These are phyloP conservation scores for Carpinus fangiana DNA, from an alignment of 306 rosid genomes.

Conservation along the genomic window DNA sequence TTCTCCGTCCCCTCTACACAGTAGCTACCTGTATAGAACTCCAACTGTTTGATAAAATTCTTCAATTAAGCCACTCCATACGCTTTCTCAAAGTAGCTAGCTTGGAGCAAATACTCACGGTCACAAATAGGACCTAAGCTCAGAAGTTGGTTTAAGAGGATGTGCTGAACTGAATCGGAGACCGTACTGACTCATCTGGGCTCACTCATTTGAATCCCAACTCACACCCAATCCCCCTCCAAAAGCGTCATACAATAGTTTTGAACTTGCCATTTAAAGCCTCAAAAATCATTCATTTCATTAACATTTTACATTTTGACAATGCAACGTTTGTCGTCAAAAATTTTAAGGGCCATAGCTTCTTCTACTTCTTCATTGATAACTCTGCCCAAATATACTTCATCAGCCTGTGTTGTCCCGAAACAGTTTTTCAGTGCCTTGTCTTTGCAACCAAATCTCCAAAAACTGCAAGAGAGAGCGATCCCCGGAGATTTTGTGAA, in stretches of 20 bases:
- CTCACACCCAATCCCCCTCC: neutral
- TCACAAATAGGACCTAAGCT: neutral
- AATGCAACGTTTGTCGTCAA: slow-evolving; percentile 49
- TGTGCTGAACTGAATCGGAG: no score
- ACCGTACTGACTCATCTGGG: neutral
- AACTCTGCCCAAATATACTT: slow-evolving; percentile 19
- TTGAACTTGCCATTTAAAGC: neutral
- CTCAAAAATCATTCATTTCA: neutral
- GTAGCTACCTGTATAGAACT: neutral
- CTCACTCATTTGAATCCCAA: neutral
- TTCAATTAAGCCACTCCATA: neutral
- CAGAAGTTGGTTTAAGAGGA: no score
- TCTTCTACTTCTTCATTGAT: slow-evolving; percentile 17
- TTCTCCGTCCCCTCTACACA: neutral
- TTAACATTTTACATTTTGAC: slow-evolving; percentile 6
- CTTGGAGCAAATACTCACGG: neutral
- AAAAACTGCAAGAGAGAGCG: slow-evolving; percentile 37
- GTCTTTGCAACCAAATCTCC: slow-evolving; percentile 25
- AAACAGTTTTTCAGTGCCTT: slow-evolving; percentile 32
- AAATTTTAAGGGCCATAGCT: slow-evolving; percentile 36
- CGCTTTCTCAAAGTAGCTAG: neutral
- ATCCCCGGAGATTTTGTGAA: slow-evolving; percentile 52
- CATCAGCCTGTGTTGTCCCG: neutral
- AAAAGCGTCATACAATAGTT: neutral
- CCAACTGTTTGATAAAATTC: slow-evolving; percentile 21